Evolutionary conservation across 257 asterid species (phyloP).

Genomic region (Handroanthus guayacan): DNA sequence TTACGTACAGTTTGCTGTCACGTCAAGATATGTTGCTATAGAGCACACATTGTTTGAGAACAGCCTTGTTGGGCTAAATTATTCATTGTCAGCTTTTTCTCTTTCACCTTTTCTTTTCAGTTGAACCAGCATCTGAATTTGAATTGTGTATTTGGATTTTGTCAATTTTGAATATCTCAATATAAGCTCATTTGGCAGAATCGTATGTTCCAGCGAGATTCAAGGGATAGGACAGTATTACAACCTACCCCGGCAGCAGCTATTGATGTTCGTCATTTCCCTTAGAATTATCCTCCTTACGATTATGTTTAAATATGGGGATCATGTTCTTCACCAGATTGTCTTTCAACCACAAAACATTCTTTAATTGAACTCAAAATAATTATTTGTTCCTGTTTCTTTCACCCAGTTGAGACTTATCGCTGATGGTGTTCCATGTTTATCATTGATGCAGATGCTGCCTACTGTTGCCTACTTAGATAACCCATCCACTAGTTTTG

Average conservation of each 20-base stretch:
- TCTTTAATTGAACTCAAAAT: constrained; percentile 4
- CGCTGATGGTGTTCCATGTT: constrained; percentile 27
- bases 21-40: not conserved
- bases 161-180: constrained; percentile 1
- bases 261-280: constrained; percentile 73
- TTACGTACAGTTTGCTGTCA: constrained; percentile 13
- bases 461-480: constrained; percentile 83
- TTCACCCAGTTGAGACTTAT: constrained; percentile 1
- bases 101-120: constrained; percentile 22
- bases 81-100: constrained; percentile 13
- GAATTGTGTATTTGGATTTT: constrained; percentile 25
- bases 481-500: constrained; percentile 95
- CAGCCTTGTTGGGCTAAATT: constrained; percentile 13
- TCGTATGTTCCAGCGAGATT: constrained; percentile 96
- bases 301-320: constrained; percentile 14
- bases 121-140: constrained; percentile 26
- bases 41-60: constrained; percentile 18
- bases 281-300: constrained; percentile 25
- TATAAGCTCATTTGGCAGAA: constrained; percentile 52
- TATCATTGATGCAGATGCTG: constrained; percentile 74
- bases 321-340: constrained; percentile 12
- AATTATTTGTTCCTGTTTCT: constrained; percentile 13
- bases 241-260: constrained; percentile 99
- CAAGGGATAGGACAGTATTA: constrained; percentile 89
- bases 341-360: not conserved